Percentiles rank a stretch among this genome's conserved stretches.
phyloP scores from a whole-genome alignment of 768 basidiomycete species.

The Agaricus subrufescens region DNA sequence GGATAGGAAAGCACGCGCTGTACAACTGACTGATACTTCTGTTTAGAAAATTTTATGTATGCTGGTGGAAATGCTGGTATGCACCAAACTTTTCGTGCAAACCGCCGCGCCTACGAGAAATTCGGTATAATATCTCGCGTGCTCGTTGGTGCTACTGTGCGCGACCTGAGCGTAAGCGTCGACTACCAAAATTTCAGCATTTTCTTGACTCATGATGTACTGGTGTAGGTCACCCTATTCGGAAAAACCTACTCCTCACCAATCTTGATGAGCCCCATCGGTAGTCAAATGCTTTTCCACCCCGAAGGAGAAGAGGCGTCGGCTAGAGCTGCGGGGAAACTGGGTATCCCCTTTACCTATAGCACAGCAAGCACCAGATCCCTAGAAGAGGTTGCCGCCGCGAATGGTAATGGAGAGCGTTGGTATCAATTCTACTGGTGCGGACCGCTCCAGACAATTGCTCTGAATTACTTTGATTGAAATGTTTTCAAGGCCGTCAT shows the following conservation, averaged over 20 bases:
- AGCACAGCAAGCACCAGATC: slow-evolving; percentile 70
- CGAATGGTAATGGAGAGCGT: slow-evolving; percentile 60
- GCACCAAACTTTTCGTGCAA: slow-evolving; percentile 60
- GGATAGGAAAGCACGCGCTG: not conserved
- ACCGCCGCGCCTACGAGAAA: slow-evolving; percentile 56
- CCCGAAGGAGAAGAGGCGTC: slow-evolving; percentile 67
- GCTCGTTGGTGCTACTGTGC: slow-evolving; percentile 57
- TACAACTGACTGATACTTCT: not conserved
- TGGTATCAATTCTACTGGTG: slow-evolving; percentile 87
- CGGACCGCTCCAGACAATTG: slow-evolving; percentile 9
- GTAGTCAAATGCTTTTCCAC: slow-evolving; percentile 73
- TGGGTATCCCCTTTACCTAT: slow-evolving; percentile 67
- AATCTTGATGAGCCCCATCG: slow-evolving; percentile 67
- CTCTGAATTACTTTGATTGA: not conserved
- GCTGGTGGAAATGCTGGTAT: slow-evolving; percentile 75
- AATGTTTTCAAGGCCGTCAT: slow-evolving; percentile 32
- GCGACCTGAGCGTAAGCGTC: slow-evolving; percentile 51
- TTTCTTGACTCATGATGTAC: not conserved
- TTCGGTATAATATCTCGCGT: slow-evolving; percentile 78
- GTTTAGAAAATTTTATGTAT: slow-evolving; percentile 63
- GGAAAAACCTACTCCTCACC: slow-evolving; percentile 61
- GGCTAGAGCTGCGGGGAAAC: slow-evolving; percentile 57
- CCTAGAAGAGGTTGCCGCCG: slow-evolving; percentile 72
- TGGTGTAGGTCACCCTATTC: slow-evolving; percentile 59
- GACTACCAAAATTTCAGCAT: not conserved